These are phyloP conservation scores for Fusarium haematococcum DNA, from an alignment of 2,329 filamentous ascomycete genomes.

Conservation along the genomic window DNA sequence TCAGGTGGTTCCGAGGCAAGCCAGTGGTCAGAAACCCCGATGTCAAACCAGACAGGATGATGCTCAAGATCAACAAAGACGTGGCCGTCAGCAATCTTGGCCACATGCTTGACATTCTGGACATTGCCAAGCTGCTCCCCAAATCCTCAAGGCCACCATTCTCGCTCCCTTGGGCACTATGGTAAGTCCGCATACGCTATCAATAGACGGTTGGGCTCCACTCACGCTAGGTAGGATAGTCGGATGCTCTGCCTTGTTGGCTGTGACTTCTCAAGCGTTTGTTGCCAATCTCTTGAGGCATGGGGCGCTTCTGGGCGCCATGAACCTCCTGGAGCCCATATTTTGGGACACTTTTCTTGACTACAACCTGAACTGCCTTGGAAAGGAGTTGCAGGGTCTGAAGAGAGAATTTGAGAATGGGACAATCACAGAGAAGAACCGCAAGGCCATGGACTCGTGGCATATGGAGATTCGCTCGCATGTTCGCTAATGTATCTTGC, in stretches of 20 bases:
- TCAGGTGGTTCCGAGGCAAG: not conserved
- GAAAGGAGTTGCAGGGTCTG: not conserved
- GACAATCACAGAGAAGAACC: not conserved
- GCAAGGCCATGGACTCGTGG: not conserved
- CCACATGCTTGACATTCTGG: not conserved
- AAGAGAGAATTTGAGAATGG: not conserved
- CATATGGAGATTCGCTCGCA: not conserved
- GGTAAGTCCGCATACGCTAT: not conserved
- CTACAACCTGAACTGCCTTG: not conserved
- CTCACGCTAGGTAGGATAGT: not conserved
- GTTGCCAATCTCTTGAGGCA: not conserved
- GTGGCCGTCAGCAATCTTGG: not conserved
- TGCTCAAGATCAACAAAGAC: not conserved
- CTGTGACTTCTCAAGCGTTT: not conserved
- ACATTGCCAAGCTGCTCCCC: not conserved
- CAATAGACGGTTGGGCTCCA: not conserved
- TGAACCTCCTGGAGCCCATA: not conserved
- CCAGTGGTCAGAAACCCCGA: not conserved
- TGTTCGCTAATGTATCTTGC: not conserved
- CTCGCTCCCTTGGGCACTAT: not conserved
- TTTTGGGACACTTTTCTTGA: not conserved
- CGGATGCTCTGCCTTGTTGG: not conserved
- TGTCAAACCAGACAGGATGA: not conserved
- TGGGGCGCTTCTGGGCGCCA: not conserved
- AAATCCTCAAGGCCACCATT: not conserved